A percentile compares a stretch with the other conserved stretches of the same genome.
Evolutionary conservation across 768 basidiomycete genomes (phyloP).

Genomic region (Jaapia argillacea): DNA sequence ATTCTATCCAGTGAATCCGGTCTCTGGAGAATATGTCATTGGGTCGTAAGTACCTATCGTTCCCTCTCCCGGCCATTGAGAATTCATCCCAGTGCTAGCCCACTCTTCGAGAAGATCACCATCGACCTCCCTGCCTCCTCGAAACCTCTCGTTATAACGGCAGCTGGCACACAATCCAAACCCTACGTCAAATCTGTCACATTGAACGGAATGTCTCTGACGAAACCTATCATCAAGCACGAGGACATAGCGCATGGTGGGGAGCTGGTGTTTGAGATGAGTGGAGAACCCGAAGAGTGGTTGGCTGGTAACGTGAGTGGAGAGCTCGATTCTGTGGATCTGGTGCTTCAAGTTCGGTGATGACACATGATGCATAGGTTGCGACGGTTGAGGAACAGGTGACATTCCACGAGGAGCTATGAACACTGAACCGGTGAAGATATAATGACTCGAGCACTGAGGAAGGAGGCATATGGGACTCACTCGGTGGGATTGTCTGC

Average conservation of each 20-base stretch:
- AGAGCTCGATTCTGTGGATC: too few relatives aligned
- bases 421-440: too few relatives aligned
- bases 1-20: conserved; percentile 80
- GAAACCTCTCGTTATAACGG: conserved; percentile 37
- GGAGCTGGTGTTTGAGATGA: conserved; percentile 58
- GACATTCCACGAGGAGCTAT: too few relatives aligned
- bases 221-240: conserved; percentile 44
- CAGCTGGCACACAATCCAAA: conserved; percentile 45
- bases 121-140: conserved; percentile 39
- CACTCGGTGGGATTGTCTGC: too few relatives aligned
- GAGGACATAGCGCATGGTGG: conserved; percentile 51
- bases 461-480: too few relatives aligned
- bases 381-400: too few relatives aligned
- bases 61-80: neutral
- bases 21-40: conserved; percentile 64
- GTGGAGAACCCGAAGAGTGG: conserved; percentile 35
- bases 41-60: conserved; percentile 44
- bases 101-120: conserved; percentile 43
- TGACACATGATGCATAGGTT: too few relatives aligned
- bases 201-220: conserved; percentile 39
- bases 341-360: too few relatives aligned
- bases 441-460: too few relatives aligned
- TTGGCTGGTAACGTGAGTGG: too few relatives aligned
- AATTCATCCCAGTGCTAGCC: conserved; percentile 16
- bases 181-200: conserved; percentile 52